A percentile compares a stretch with the other conserved stretches of the same genome.
These are phyloP conservation scores for Stentor coeruleus DNA, from an alignment of 73 alveolate species.

Conservation along the genomic window DNA sequence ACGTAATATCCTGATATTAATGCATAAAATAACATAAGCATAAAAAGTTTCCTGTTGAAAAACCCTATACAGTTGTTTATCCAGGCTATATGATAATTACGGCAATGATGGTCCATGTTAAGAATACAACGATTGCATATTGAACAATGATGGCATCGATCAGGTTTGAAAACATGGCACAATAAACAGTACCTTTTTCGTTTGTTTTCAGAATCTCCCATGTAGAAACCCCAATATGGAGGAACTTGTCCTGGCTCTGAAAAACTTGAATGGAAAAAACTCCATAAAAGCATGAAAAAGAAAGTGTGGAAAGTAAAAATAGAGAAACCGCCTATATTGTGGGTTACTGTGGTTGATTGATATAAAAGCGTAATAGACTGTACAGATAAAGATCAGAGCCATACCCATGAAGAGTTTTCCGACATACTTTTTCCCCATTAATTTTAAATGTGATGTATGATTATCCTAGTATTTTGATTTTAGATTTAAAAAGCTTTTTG, in stretches of 20 bases:
- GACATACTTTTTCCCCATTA: too few relatives aligned
- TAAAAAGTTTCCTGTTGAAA: constrained; percentile 47
- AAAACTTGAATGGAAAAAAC: background rate
- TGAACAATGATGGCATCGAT: constrained; percentile 64
- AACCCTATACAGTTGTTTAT: constrained; percentile 60
- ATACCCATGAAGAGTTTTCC: too few relatives aligned
- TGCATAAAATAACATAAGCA: constrained; percentile 39
- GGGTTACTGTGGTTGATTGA: too few relatives aligned
- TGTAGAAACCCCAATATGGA: constrained; percentile 58
- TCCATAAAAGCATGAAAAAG: background rate
- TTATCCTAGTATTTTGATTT: too few relatives aligned
- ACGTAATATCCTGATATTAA: background rate
- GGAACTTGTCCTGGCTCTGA: constrained; percentile 4
- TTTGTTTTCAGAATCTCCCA: constrained; percentile 81
- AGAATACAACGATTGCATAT: constrained; percentile 54
- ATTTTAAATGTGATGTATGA: too few relatives aligned
- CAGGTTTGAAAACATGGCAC: constrained; percentile 55
- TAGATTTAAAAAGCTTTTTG: too few relatives aligned
- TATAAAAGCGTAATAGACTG: too few relatives aligned
- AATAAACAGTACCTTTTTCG: constrained; percentile 66
- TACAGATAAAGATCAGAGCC: too few relatives aligned
- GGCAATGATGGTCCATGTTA: constrained; percentile 73
- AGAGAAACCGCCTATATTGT: too few relatives aligned
- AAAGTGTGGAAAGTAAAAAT: background rate
- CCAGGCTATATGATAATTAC: constrained; percentile 37